Conservation (phyloP, 495 filamentous ascomycete genomes). For the Podospora australis region DNA sequence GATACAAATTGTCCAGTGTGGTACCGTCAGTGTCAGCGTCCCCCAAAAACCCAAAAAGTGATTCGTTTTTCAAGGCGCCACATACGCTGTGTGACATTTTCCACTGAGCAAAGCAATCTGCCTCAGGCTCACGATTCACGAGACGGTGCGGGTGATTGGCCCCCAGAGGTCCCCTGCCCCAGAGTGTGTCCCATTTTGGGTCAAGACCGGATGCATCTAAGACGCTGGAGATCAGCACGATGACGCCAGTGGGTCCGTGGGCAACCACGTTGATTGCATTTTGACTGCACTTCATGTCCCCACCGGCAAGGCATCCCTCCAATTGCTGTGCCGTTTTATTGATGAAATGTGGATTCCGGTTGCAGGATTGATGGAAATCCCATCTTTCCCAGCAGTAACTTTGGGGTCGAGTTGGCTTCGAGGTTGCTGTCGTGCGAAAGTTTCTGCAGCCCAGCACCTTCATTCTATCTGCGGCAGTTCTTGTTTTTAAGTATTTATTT, state of each 20-base stretch:
- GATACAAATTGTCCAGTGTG: too few relatives aligned
- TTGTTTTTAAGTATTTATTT: too few relatives aligned
- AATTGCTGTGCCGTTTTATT: not conserved
- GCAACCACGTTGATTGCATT: not conserved
- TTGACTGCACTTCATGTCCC: not conserved
- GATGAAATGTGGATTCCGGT: constrained; percentile 1
- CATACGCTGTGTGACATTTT: not conserved
- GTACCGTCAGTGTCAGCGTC: too few relatives aligned
- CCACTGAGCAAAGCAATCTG: not conserved
- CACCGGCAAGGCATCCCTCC: not conserved
- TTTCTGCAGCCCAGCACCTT: too few relatives aligned
- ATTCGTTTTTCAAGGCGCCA: not conserved
- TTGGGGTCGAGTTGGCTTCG: too few relatives aligned
- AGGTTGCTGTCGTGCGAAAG: too few relatives aligned
- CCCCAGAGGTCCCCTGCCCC: not conserved
- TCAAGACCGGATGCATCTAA: not conserved
- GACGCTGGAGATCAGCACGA: not conserved
- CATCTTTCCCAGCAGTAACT: not conserved
- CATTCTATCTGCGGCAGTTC: too few relatives aligned
- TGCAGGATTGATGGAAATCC: not conserved
- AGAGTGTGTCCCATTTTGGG: not conserved
- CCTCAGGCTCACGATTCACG: too few relatives aligned
- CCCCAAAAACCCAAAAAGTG: too few relatives aligned
- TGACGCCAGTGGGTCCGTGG: not conserved
- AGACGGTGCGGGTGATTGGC: too few relatives aligned